phyloP scores from a whole-genome alignment of 495 filamentous ascomycete genomes.

The Xylaria bambusicola region DNA sequence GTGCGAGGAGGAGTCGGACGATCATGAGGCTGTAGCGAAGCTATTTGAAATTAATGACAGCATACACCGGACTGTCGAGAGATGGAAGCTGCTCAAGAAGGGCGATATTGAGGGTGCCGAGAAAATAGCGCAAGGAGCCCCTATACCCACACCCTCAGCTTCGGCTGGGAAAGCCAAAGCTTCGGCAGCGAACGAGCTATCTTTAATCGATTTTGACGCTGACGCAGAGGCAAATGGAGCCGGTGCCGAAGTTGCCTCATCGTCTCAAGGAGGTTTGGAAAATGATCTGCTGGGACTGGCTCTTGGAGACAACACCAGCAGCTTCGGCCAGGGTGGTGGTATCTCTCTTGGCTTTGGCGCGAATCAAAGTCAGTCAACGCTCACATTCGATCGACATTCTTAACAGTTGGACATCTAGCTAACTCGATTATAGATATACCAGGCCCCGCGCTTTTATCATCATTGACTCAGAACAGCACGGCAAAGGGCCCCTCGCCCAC shows the following conservation, averaged over 20 bases:
- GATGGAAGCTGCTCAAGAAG: conserved; percentile 92
- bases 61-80: conserved; percentile 93
- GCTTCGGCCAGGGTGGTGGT: conserved; percentile 71
- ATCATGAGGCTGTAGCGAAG: conserved; percentile 93
- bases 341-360: conserved; percentile 83
- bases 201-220: conserved; percentile 87
- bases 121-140: conserved; percentile 79
- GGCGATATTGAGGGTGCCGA: conserved; percentile 89
- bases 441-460: conserved; percentile 65
- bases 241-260: conserved; percentile 35
- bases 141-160: conserved; percentile 56
- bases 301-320: conserved; percentile 43
- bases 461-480: conserved; percentile 59
- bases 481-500: conserved; percentile 46
- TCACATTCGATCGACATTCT: background rate
- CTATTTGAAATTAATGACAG: conserved; percentile 96
- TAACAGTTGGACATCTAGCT: conserved; percentile 1
- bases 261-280: conserved; percentile 45
- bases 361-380: conserved; percentile 56
- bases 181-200: conserved; percentile 81
- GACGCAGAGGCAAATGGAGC: conserved; percentile 63
- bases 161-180: conserved; percentile 66
- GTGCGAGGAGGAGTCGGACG: conserved; percentile 98
- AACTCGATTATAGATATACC: conserved; percentile 51
- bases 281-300: conserved; percentile 58